Conservation (phyloP, 805 yeast species). For the Candida xiaguanensis region DNA sequence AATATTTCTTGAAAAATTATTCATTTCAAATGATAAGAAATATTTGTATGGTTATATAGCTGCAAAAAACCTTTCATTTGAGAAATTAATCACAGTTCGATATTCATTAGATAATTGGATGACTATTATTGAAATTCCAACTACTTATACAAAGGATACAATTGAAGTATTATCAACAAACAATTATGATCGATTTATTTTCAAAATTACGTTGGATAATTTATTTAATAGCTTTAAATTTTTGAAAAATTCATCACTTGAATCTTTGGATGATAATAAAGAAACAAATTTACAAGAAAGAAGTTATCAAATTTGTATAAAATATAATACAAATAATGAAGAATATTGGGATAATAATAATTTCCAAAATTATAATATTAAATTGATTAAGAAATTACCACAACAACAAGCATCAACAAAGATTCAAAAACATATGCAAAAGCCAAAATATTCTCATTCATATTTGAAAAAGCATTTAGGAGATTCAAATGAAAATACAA, state of each 20-base stretch:
- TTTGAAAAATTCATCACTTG: constrained; percentile 5
- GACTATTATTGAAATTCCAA: constrained; percentile 66
- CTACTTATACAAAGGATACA: constrained; percentile 54
- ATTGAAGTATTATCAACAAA: constrained; percentile 47
- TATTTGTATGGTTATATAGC: constrained; percentile 70
- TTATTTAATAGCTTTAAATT: constrained; percentile 32
- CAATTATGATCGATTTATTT: constrained; percentile 67
- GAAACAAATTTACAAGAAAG: constrained; percentile 12
- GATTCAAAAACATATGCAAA: constrained; percentile 18
- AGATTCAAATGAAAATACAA: constrained; percentile 5
- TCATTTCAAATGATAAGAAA: constrained; percentile 55
- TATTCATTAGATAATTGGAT: constrained; percentile 81
- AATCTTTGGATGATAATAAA: constrained; percentile 6
- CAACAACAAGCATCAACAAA: constrained; percentile 1
- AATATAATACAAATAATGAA: constrained; percentile 43
- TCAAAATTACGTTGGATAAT: constrained; percentile 51
- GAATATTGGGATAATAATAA: constrained; percentile 81
- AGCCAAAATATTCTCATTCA: constrained; percentile 38
- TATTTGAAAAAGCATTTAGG: constrained; percentile 27
- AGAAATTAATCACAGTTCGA: constrained; percentile 63
- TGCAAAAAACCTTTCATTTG: constrained; percentile 68
- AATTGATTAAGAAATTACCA: constrained; percentile 27
- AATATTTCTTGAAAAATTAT: constrained; percentile 65
- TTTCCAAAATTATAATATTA: constrained; percentile 53
- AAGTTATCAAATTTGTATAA: constrained; percentile 50